Conservation (phyloP, 108 stramenopile species). For the Cyclostephanos tholiformis region DNA sequence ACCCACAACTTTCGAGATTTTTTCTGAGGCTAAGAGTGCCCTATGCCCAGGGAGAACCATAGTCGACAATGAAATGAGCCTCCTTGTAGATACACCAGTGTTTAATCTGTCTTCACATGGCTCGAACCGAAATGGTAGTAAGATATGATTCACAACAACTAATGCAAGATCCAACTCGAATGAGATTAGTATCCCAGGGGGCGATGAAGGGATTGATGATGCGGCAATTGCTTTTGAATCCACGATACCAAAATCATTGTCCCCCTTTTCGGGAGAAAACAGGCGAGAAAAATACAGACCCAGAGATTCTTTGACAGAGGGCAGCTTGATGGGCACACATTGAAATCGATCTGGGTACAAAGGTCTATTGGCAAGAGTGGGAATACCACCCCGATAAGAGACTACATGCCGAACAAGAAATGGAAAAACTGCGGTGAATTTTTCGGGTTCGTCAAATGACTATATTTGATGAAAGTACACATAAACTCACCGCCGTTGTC, state of each 20-base stretch:
- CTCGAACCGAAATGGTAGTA: constrained; percentile 6
- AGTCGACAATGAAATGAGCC: constrained; percentile 8
- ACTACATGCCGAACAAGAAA: background rate
- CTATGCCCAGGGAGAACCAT: constrained; percentile 30
- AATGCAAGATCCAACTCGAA: constrained; percentile 6
- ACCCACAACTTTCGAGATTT: constrained; percentile 15
- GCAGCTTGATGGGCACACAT: constrained; percentile 22
- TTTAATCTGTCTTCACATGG: background rate
- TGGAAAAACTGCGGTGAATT: background rate
- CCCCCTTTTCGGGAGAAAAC: constrained; percentile 12
- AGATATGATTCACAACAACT: constrained; percentile 30
- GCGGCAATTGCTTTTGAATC: constrained; percentile 19
- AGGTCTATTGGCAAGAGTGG: background rate
- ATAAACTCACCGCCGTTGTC: background rate
- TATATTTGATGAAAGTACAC: too few species aligned
- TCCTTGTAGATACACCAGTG: constrained; percentile 7
- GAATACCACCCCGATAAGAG: background rate
- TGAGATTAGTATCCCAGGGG: constrained; percentile 41
- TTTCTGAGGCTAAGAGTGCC: constrained; percentile 12
- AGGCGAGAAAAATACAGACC: constrained; percentile 10
- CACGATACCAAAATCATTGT: background rate
- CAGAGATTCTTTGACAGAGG: constrained; percentile 34
- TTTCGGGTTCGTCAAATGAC: too few species aligned
- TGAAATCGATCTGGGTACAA: constrained; percentile 35
- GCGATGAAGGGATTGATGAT: constrained; percentile 41